Evolutionary conservation across 345 rosid genomes (phyloP), one percentile per base, ranked within the genome.

Genomic region (Lepidium aucheri): DNA sequence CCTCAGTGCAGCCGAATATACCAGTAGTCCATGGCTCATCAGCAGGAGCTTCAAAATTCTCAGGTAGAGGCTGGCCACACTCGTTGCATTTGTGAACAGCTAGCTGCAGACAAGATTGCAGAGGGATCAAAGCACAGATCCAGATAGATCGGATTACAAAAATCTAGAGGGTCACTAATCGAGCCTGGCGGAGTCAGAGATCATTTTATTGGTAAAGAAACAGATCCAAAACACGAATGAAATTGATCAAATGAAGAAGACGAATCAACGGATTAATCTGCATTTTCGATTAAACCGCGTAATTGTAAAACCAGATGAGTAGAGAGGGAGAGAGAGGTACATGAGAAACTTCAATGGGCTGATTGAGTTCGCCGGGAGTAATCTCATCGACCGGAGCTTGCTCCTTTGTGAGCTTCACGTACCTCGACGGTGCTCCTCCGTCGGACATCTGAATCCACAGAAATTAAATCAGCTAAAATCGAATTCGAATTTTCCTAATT

Each of bases 21-120:
- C 95, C 99, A 2, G 95, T 88, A 17, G 92, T 84, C 99, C 99
- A 94, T 45, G 93, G 90, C 76, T 94, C 99, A 75, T 81, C 92
- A 4, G 80, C 85, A 11, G 95, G 99, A 51, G 89, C 84, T 80
- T 83, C 82, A 38, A 84, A 94, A 76, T 89, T 80, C 44, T 88
- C 90, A 11, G 99, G 97, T 58, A 94, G 78, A 65, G 76, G 41
- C 79, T 94, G 99, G 30, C 99, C 99, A 74, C 99, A 94, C 79
- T 94, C 99, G 17, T 83, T 77, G 74, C 99, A 94, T 82, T 82
- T 94, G 30, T 73, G 83, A 55, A 78, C 91, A 45, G 40, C 43
- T 87, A 93, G 76, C 98, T 93, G 79, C 44, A 17, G 34, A 35
- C 0, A 7, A 40, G 32, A 60, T 40, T 10, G 1, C 34, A 53